Conservation (phyloP, 2,329 filamentous ascomycete species). For the Pseudogymnoascus sp. region DNA sequence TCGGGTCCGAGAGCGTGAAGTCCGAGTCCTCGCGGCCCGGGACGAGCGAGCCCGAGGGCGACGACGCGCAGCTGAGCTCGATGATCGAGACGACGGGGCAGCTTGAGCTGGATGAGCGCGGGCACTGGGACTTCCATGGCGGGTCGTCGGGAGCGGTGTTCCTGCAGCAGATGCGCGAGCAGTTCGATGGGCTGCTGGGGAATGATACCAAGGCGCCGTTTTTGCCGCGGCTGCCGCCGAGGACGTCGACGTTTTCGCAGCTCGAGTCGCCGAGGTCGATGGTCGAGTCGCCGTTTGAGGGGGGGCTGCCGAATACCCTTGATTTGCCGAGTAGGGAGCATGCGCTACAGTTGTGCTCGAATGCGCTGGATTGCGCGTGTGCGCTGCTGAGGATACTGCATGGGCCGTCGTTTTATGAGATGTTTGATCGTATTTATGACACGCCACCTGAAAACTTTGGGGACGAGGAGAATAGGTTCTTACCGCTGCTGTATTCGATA, state of each 20-base stretch:
- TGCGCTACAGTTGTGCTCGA: conserved; percentile 45
- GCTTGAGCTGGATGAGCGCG: conserved; percentile 82
- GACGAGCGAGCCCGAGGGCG: conserved; percentile 28
- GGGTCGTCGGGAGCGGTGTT: conserved; percentile 89
- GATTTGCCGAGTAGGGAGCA: conserved; percentile 61
- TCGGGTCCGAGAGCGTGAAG: background rate
- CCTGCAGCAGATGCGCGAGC: conserved; percentile 75
- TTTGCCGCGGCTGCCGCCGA: conserved; percentile 39
- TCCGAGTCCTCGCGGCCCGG: conserved; percentile 20
- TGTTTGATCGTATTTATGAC: conserved; percentile 70
- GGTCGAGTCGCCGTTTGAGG: conserved; percentile 24
- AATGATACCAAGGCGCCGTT: conserved; percentile 50
- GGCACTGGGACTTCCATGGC: conserved; percentile 91
- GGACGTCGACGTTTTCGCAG: conserved; percentile 39
- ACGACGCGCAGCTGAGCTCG: conserved; percentile 72
- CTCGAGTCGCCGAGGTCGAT: conserved; percentile 25
- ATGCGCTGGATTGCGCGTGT: conserved; percentile 48
- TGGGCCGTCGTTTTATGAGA: conserved; percentile 69
- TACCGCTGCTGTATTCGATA: conserved; percentile 63
- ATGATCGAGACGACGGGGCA: conserved; percentile 93
- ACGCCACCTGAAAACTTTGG: conserved; percentile 53
- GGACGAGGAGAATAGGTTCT: conserved; percentile 56
- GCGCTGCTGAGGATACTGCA: conserved; percentile 65
- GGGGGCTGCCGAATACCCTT: conserved; percentile 30
- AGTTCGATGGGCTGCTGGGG: conserved; percentile 71